Evolutionary conservation across 139 green algal genomes (phyloP), one percentile per base, ranked within the genome.

Genomic region (Coelastrella sp.): DNA sequence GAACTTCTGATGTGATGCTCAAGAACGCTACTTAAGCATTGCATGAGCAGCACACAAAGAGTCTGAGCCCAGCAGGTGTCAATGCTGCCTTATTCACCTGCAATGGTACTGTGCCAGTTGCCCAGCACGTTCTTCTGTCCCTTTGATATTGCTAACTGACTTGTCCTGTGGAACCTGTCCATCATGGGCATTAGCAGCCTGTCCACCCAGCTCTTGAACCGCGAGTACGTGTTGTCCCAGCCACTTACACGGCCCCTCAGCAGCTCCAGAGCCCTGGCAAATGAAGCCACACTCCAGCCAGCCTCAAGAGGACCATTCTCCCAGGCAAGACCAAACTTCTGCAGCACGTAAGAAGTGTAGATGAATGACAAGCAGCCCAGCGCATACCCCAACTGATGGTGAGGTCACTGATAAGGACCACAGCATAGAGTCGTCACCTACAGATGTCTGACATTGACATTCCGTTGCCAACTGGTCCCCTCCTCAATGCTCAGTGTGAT

Each of bases 261-360:
- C n/a, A 84, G 60, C 40, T 84, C 78, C 8, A 84, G 62, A 9
- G 59, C 38, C 19, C 37, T 25, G 15, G 78, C 40, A 3, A 84
- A 45, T 30, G 78, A 60, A 17, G 78, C 78, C 11, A 84, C 32
- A 21, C 27, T 43, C 76, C 76, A 83, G 11, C 35, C 76, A 13
- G 76, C 76, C 32, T 83, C 57, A 0, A 83, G 40, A 15, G 76
- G 76, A 2, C 76, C 76, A 60, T 83, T 83, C 57, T 83, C 75
- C n/a, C 41, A 27, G 23, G 45, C 68, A 59, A 59, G 38, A 27
- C 68, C 68, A 77, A 77, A 77, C 23, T 45, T 48, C 71, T 79
- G 71, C 71, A 79, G n/a, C 13, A 40, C 27, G 27, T 30, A 72
- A 40, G 27, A 67, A 67, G 25, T 67, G 59, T 67, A 2, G n/a